A percentile compares a stretch with the other conserved stretches of the same genome.
These are phyloP conservation scores for Mortierella sp. DNA, from an alignment of 371 early-diverging fungal species.

Conservation along the genomic window DNA sequence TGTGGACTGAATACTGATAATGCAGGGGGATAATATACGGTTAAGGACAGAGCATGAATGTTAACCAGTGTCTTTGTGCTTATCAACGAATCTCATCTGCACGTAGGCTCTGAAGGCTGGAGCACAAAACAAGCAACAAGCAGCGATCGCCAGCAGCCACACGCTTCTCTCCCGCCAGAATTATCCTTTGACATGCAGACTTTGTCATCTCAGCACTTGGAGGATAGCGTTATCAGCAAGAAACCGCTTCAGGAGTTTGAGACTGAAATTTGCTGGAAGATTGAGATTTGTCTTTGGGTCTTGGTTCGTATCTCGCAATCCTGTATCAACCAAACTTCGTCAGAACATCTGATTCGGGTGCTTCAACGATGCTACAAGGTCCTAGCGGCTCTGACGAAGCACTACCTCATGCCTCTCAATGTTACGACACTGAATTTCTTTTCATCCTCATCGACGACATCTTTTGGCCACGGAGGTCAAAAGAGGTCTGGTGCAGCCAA, in stretches of 20 bases:
- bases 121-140: conserved; percentile 19
- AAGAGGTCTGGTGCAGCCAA: conserved; percentile 3
- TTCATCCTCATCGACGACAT: conserved; percentile 1
- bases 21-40: background rate
- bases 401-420: conserved; percentile 28
- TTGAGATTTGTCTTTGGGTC: conserved; percentile 48
- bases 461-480: background rate
- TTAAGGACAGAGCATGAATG: background rate
- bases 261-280: conserved; percentile 42
- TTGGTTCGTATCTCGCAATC: conserved; percentile 43
- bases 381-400: conserved; percentile 41
- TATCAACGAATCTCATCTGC: background rate
- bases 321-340: conserved; percentile 28
- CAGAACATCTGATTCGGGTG: conserved; percentile 41
- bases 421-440: conserved; percentile 21
- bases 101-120: conserved; percentile 23
- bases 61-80: conserved; percentile 1
- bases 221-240: conserved; percentile 3
- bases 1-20: conserved; percentile 17
- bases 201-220: background rate
- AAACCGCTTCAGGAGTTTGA: conserved; percentile 36
- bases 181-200: conserved; percentile 1
- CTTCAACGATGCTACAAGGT: conserved; percentile 43
- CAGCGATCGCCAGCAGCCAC: conserved; percentile 17
- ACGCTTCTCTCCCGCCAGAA: background rate